Evolutionary conservation across 805 yeast genomes (phyloP), one percentile per base, ranked within the genome.

Genomic region (Hanseniaspora clermontiae): DNA sequence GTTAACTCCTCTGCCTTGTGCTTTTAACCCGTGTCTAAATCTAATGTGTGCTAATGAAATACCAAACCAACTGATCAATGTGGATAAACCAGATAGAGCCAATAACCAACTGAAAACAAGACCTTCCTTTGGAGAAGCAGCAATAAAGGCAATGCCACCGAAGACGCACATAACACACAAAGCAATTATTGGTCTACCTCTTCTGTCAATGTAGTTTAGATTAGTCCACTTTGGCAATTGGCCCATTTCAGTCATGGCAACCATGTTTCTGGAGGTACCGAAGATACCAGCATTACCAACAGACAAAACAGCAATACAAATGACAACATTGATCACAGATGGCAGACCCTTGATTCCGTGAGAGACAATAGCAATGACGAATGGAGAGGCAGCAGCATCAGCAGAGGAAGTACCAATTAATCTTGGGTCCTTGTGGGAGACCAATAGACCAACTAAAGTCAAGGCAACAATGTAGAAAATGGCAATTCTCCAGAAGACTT

Each of bases 401-500:
- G 74, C 70, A 19, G 76, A 68, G 3, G 75, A 60, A 46, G 76
- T 70, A 36, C 77, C 80, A 36, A 78, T 64, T 56, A 83, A 72
- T 52, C 77, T 70, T 11, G 67, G 60, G 59, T 79, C 77, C 58
- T 71, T 71, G 64, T 73, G 81, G 17, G 89, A 87, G 34, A 85
- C 91, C 58, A 87, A 72, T 62, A 84, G 79, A 49, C 89, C 84
- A 62, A 74, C 78, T 61, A 76, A 72, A 58, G 70, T 81, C 65
- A 70, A 77, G 59, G 82, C 74, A 11, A 76, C 70, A 66, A 87
- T 74, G 70, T 87, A 87, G 66, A 86, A 86, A 61, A 84, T 68
- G 15, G 82, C 71, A 59, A 86, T 82, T 70, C 93, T 77, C 91
- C 91, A 85, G 70, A 87, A 84, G 5, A 84, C 88, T 70, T 86